Conservation (phyloP, 73 alveolate species). For the Breviolum minutum region DNA sequence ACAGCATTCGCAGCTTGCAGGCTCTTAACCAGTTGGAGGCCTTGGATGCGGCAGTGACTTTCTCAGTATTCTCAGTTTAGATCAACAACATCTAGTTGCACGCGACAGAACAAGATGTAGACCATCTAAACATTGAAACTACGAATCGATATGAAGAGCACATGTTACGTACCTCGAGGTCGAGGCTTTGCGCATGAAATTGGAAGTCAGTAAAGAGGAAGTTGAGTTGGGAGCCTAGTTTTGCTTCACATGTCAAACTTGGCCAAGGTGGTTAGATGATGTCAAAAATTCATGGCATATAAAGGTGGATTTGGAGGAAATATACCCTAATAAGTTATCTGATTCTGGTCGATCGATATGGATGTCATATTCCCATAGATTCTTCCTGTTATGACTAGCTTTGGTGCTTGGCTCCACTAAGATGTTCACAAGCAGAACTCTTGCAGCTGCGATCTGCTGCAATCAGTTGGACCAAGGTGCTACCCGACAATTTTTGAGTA, state of each 20-base stretch:
- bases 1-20: background rate
- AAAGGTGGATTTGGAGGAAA: background rate
- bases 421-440: slow-evolving; percentile 49
- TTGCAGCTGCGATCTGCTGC: slow-evolving; percentile 69
- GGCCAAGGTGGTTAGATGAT: background rate
- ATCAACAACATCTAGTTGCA: no score
- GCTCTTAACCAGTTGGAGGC: slow-evolving; percentile 90
- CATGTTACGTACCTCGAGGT: background rate
- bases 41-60: slow-evolving; percentile 42
- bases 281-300: background rate
- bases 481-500: background rate
- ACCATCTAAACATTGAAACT: no score
- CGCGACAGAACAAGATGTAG: no score
- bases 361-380: no score
- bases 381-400: background rate
- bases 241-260: background rate
- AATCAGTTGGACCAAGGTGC: slow-evolving; percentile 67
- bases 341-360: background rate
- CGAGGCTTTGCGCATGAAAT: slow-evolving; percentile 81
- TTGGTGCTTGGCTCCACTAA: background rate
- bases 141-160: background rate
- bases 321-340: background rate
- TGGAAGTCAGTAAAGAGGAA: slow-evolving; percentile 63
- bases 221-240: slow-evolving; percentile 14
- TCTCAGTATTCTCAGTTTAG: background rate